These are phyloP conservation scores for Paramyrothecium roridum DNA, from an alignment of 2,329 filamentous ascomycete genomes.

Conservation along the genomic window DNA sequence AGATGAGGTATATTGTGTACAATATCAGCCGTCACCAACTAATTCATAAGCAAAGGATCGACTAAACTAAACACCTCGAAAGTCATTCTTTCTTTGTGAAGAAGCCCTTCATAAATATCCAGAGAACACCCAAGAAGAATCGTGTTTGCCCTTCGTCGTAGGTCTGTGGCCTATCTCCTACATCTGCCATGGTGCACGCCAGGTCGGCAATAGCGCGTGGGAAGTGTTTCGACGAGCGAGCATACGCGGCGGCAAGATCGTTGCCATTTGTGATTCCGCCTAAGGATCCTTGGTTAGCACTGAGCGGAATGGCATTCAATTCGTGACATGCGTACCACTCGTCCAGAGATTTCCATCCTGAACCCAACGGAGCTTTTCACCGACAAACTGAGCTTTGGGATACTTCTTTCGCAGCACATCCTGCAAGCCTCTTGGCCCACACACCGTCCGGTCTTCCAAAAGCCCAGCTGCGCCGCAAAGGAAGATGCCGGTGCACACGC, in stretches of 20 bases:
- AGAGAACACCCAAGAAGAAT: constrained; percentile 30
- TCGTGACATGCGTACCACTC: constrained; percentile 37
- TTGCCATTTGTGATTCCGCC: constrained; percentile 56
- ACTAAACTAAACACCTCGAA: not conserved
- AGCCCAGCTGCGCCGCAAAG: constrained; percentile 47
- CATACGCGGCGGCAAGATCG: constrained; percentile 52
- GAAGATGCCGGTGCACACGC: constrained; percentile 48
- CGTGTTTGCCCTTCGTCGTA: constrained; percentile 34
- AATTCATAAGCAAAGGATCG: constrained; percentile 3
- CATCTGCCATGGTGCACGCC: constrained; percentile 39
- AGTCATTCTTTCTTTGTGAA: constrained; percentile 1
- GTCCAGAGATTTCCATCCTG: constrained; percentile 54
- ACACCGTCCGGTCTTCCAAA: constrained; percentile 39
- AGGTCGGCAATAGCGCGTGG: constrained; percentile 40
- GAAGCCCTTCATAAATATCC: constrained; percentile 32
- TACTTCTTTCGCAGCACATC: constrained; percentile 32
- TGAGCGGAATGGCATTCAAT: not conserved
- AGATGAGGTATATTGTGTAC: too few species aligned
- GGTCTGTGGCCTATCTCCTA: constrained; percentile 43
- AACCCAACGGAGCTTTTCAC: constrained; percentile 45
- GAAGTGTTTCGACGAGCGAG: constrained; percentile 39
- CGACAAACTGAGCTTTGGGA: constrained; percentile 37
- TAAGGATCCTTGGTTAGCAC: constrained; percentile 14
- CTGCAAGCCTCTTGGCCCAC: constrained; percentile 45
- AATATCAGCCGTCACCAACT: too few species aligned